Percentiles rank a stretch among this genome's conserved stretches.
phyloP scores from a whole-genome alignment of 805 yeast genomes.

The Isabelozyma pseudorhagii region DNA sequence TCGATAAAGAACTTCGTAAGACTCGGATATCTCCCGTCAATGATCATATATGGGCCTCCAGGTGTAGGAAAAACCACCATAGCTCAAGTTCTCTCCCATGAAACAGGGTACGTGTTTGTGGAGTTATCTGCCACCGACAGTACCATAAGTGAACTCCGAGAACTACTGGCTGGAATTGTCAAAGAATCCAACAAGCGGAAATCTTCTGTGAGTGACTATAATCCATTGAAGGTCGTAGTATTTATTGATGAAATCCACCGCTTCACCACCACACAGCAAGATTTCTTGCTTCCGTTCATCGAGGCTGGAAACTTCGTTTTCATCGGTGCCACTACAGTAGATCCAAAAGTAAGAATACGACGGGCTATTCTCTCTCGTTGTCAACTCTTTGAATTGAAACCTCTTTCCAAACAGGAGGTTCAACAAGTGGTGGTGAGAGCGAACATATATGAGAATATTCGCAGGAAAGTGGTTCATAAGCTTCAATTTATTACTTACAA shows the following conservation, averaged over 20 bases:
- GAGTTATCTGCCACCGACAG: slow-evolving; percentile 85
- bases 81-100: slow-evolving; percentile 59
- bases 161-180: slow-evolving; percentile 49
- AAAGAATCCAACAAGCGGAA: slow-evolving; percentile 44
- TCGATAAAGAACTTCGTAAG: slow-evolving; percentile 62
- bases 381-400: slow-evolving; percentile 67
- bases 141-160: slow-evolving; percentile 62
- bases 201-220: slow-evolving; percentile 25
- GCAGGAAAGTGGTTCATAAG: slow-evolving; percentile 11
- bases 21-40: slow-evolving; percentile 70
- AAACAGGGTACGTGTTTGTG: slow-evolving; percentile 56
- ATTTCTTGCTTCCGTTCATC: slow-evolving; percentile 74
- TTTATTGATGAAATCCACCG: slow-evolving; percentile 94
- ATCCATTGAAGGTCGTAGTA: slow-evolving; percentile 39
- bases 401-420: slow-evolving; percentile 50
- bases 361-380: slow-evolving; percentile 84
- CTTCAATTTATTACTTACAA: slow-evolving; percentile 12
- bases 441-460: slow-evolving; percentile 34
- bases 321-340: slow-evolving; percentile 96
- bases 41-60: slow-evolving; percentile 93
- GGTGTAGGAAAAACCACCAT: slow-evolving; percentile 94
- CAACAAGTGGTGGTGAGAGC: slow-evolving; percentile 55
- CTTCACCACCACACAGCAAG: slow-evolving; percentile 84
- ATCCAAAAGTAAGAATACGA: slow-evolving; percentile 79
- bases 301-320: slow-evolving; percentile 80